These are phyloP conservation scores for Monilinia laxa DNA, from an alignment of 2,329 filamentous ascomycete species.

Conservation along the genomic window DNA sequence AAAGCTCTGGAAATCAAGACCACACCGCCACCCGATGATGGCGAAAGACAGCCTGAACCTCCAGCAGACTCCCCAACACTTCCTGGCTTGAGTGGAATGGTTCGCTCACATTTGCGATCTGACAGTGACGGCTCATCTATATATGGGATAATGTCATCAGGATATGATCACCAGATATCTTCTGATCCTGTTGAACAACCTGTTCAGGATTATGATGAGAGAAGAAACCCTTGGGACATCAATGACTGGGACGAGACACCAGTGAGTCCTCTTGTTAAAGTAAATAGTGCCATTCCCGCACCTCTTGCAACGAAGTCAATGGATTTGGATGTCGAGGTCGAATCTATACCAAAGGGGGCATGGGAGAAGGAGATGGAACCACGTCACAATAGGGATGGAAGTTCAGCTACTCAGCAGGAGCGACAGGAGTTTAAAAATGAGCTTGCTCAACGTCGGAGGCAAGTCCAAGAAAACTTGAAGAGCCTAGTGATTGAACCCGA, in stretches of 20 bases:
- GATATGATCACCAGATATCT: conserved; percentile 45
- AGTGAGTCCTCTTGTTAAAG: conserved; percentile 20
- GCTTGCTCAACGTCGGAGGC: conserved; percentile 66
- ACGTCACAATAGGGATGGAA: conserved; percentile 49
- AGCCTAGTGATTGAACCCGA: conserved; percentile 65
- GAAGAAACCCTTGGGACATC: conserved; percentile 49
- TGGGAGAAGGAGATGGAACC: conserved; percentile 38
- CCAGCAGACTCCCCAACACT: conserved; percentile 73
- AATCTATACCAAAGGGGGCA: conserved; percentile 27
- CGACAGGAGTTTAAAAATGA: conserved; percentile 72
- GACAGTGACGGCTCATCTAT: conserved; percentile 81
- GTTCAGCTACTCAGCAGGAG: conserved; percentile 54
- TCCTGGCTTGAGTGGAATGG: conserved; percentile 73
- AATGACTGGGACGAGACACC: conserved; percentile 38
- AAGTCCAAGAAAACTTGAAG: conserved; percentile 71
- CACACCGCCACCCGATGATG: conserved; percentile 18
- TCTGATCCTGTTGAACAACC: conserved; percentile 39
- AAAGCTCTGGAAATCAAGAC: conserved; percentile 17
- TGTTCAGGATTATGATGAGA: conserved; percentile 41
- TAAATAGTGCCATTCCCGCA: conserved; percentile 25
- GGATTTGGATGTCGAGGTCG: conserved; percentile 22
- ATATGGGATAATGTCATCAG: conserved; percentile 55
- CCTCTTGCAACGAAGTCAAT: conserved; percentile 27
- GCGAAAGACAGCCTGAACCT: conserved; percentile 14
- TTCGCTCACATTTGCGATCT: conserved; percentile 79